These are phyloP conservation scores for Triticum timopheevii DNA, from an alignment of 176 grass and related monocot genomes.

Conservation along the genomic window DNA sequence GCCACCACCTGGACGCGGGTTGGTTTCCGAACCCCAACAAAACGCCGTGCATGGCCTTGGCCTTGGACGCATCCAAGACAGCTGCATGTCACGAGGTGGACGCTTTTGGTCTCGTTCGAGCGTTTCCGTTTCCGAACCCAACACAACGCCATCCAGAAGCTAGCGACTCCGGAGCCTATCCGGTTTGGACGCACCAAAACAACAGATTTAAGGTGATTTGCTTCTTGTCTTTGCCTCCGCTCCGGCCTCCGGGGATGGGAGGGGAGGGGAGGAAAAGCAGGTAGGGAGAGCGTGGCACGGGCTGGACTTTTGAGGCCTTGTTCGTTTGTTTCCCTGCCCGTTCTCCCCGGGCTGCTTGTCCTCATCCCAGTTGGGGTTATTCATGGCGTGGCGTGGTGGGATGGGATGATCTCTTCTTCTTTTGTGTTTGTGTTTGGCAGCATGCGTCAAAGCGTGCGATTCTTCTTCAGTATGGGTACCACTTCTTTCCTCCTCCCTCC, in stretches of 20 bases:
- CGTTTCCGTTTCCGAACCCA: not conserved
- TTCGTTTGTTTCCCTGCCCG: not conserved
- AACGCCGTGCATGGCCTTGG: not conserved
- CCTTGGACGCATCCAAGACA: too few species aligned
- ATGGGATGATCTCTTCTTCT: too few species aligned
- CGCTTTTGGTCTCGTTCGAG: not conserved
- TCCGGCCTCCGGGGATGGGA: not conserved
- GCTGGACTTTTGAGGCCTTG: not conserved
- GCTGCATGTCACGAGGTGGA: too few species aligned
- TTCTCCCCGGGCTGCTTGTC: not conserved
- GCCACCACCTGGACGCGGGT: too few species aligned
- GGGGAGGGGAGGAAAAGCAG: too few species aligned
- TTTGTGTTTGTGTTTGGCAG: too few species aligned
- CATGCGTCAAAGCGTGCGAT: too few species aligned
- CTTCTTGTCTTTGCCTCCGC: not conserved
- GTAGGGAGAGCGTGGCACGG: too few species aligned
- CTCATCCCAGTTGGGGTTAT: not conserved
- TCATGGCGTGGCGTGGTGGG: not conserved
- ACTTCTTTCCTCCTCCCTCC: too few species aligned
- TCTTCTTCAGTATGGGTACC: too few species aligned
- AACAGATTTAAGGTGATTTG: not conserved
- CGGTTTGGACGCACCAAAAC: not conserved
- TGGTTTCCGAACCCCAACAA: not conserved
- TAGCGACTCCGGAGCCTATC: not conserved
- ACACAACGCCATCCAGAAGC: not conserved